Base-by-base conservation (phyloP, 257 asterid species). In the Anisodus tanguticus region DNA sequence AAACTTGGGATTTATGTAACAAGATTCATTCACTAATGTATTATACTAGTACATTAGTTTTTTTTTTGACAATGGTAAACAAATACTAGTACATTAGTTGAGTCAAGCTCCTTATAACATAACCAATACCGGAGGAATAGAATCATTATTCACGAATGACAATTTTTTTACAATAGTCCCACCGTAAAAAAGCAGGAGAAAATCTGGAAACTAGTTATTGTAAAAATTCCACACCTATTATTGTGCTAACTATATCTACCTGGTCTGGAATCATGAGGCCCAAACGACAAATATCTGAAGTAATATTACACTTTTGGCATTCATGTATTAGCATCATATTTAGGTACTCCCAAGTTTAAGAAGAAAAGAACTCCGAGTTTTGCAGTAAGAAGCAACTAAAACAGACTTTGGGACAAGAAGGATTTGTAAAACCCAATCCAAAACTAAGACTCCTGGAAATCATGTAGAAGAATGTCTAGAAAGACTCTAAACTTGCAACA, bases 131-230 rank as follows among this genome's bases (percentile, higher is more conserved):
- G 82, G 15, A 54, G 31, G 82, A 51, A 77, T 31, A 41, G 31
- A 77, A 77, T 53, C 64, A 77, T 12, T 77, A 26, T 77, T 77
- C 63, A 53, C 37, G 9, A 77, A 53, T 77, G 22, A 77, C 64
- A 77, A 3, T 53, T 53, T 77, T 53, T 15, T 8, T 41, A 7
- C 49, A 77, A 53, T 13, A 51, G 82, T 53, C 15, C 26, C 64
- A 15, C 22, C 9, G 8, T 31, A 26, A 47, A 76, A 31, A 76
- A 51, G 64, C 63, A 53, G 13, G 64, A 77, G 64, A 54, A 77
- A 77, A 53, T 26, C 45, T 5, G 15, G 17, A 19, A 74, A 74
- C 19, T 22, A 22, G 19, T 49, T 19, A 74, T 47, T 74, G 81
- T 26, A 74, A 3, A 74, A 11, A 49, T 74, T 74, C 45, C 81